phyloP scores from a whole-genome alignment of 78 protist genomes.

The Chrysochromulina parva region DNA sequence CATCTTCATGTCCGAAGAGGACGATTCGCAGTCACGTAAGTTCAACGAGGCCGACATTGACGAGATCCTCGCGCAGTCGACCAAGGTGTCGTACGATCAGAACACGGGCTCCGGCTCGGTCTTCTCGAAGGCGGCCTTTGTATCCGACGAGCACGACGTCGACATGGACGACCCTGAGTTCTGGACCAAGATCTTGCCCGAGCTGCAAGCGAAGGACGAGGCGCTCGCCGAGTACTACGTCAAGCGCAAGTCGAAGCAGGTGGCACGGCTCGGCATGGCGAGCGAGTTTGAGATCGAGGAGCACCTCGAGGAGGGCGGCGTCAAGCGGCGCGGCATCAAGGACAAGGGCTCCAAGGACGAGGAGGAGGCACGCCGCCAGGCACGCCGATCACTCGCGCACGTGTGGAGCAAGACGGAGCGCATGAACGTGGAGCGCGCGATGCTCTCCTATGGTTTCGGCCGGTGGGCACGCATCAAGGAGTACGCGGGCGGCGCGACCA shows the following conservation, averaged over 20 bases:
- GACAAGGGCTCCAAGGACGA: background rate
- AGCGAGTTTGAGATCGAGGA: background rate
- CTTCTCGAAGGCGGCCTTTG: constrained; percentile 58
- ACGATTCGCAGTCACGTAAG: background rate
- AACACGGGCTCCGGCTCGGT: background rate
- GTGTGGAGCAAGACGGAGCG: constrained; percentile 12
- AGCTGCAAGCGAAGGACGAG: background rate
- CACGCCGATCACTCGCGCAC: background rate
- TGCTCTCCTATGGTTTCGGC: constrained; percentile 13
- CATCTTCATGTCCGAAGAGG: constrained; percentile 27
- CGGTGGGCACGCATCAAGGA: background rate
- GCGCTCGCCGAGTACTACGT: constrained; percentile 3
- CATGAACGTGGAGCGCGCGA: constrained; percentile 11
- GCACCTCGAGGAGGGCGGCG: background rate
- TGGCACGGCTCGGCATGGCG: constrained; percentile 3
- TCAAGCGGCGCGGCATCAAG: background rate
- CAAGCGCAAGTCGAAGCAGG: constrained; percentile 13
- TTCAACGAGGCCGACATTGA: constrained; percentile 52
- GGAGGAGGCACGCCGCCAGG: background rate
- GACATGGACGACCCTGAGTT: constrained; percentile 55
- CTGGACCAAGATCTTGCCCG: constrained; percentile 52
- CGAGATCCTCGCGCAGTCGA: constrained; percentile 27
- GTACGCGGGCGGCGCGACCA: background rate
- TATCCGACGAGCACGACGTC: background rate
- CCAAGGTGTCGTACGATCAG: background rate